These are phyloP conservation scores for Clarireedia paspali DNA, from an alignment of 2,329 filamentous ascomycete species.

Conservation along the genomic window DNA sequence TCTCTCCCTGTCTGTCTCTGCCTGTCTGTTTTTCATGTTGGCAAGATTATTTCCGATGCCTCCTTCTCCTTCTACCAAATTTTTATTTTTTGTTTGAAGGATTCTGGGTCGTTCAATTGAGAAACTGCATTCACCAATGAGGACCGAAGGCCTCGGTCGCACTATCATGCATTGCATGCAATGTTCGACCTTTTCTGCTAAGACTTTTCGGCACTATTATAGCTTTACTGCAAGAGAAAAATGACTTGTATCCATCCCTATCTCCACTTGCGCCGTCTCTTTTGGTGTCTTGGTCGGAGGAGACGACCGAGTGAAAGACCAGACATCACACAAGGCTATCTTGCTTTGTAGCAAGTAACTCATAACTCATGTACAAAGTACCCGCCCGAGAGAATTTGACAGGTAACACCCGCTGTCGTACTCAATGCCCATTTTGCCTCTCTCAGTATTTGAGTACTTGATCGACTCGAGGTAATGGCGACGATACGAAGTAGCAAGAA, in stretches of 20 bases:
- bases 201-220: constrained; percentile 4
- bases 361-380: neutral
- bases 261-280: neutral
- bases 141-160: neutral
- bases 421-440: neutral
- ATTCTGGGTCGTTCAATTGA: neutral
- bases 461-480: neutral
- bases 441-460: neutral
- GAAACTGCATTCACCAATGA: neutral
- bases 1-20: neutral
- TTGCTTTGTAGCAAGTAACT: neutral
- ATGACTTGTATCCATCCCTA: too few relatives aligned
- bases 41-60: neutral
- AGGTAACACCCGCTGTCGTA: constrained; percentile 8
- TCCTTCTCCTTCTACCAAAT: neutral
- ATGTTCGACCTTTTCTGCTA: neutral
- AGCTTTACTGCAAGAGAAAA: neutral
- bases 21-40: neutral
- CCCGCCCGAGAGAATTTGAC: neutral
- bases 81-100: neutral
- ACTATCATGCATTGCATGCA: constrained; percentile 4
- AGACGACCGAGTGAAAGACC: neutral
- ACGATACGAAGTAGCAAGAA: neutral
- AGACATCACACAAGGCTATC: neutral
- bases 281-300: neutral